A percentile compares a stretch with the other conserved stretches of the same genome.
Evolutionary conservation across 208 protist species (phyloP).

Genomic region (Acanthamoeba royreba): DNA sequence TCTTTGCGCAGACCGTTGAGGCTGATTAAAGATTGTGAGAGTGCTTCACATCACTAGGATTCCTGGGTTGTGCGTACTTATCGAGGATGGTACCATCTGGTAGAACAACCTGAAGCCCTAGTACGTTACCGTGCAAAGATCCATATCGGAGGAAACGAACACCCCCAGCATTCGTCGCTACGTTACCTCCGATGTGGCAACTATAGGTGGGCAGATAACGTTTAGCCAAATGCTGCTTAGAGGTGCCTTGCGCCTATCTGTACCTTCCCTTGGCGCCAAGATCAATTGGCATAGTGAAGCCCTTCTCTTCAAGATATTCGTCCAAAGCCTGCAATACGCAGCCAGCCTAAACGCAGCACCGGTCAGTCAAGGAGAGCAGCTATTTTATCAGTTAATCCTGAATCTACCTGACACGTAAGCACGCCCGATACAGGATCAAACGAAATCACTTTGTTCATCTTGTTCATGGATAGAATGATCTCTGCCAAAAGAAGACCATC

Average conservation of each 20-base stretch:
- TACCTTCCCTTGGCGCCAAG: slow-evolving; percentile 93
- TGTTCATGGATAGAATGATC: slow-evolving; percentile 85
- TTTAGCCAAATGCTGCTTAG: no score
- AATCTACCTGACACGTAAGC: slow-evolving; percentile 8
- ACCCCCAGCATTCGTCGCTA: slow-evolving; percentile 96
- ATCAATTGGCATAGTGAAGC: slow-evolving; percentile 91
- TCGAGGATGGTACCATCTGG: slow-evolving; percentile 83
- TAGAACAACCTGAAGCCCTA: slow-evolving; percentile 92
- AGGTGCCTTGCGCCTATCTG: no score
- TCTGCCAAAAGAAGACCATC: no score
- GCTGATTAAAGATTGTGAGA: background rate
- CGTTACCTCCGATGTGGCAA: slow-evolving; percentile 95
- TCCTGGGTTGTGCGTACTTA: slow-evolving; percentile 9
- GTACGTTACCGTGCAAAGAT: slow-evolving; percentile 90
- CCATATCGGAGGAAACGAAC: slow-evolving; percentile 93
- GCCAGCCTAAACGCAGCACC: slow-evolving; percentile 79
- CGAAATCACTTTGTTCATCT: slow-evolving; percentile 89
- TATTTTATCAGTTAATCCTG: background rate
- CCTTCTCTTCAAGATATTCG: slow-evolving; percentile 76
- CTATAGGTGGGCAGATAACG: no score
- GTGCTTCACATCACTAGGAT: no score
- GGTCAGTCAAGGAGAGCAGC: background rate
- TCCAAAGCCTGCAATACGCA: slow-evolving; percentile 90
- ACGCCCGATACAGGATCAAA: slow-evolving; percentile 77
- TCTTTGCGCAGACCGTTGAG: slow-evolving; percentile 84